Percentiles rank a stretch among this genome's conserved stretches.
phyloP scores from a whole-genome alignment of 768 basidiomycete species.

The Termitomyces sp. region DNA sequence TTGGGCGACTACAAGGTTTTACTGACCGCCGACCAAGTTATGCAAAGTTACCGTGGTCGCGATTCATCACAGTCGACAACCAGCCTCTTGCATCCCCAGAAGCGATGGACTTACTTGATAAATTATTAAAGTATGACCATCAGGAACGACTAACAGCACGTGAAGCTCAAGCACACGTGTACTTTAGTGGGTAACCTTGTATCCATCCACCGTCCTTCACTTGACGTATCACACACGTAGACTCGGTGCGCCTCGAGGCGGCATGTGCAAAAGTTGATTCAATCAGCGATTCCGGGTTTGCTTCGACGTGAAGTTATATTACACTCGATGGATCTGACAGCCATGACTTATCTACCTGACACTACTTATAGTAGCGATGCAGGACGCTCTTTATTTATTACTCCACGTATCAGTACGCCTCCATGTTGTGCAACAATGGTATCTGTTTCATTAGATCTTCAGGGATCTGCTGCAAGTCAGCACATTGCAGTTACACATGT shows the following conservation, averaged over 20 bases:
- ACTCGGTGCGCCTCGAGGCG: slow-evolving; percentile 43
- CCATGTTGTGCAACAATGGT: slow-evolving; percentile 7
- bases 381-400: slow-evolving; percentile 11
- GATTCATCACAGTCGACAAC: slow-evolving; percentile 55
- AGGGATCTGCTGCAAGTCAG: slow-evolving; percentile 4
- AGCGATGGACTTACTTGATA: slow-evolving; percentile 62
- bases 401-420: slow-evolving; percentile 5
- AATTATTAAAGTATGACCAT: slow-evolving; percentile 64
- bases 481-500: slow-evolving; percentile 14
- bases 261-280: slow-evolving; percentile 36
- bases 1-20: not conserved
- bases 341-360: slow-evolving; percentile 3
- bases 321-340: not conserved
- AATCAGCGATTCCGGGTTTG: slow-evolving; percentile 45
- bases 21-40: slow-evolving; percentile 30
- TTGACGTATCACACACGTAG: slow-evolving; percentile 22
- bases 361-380: slow-evolving; percentile 9
- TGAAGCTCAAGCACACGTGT: slow-evolving; percentile 62
- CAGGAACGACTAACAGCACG: slow-evolving; percentile 60
- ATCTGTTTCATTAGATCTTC: slow-evolving; percentile 13
- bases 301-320: slow-evolving; percentile 24
- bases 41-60: slow-evolving; percentile 58
- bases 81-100: slow-evolving; percentile 54
- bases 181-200: slow-evolving; percentile 43
- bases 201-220: slow-evolving; percentile 1